Conservation (phyloP, 345 rosid species). For the Linum trigynum region DNA sequence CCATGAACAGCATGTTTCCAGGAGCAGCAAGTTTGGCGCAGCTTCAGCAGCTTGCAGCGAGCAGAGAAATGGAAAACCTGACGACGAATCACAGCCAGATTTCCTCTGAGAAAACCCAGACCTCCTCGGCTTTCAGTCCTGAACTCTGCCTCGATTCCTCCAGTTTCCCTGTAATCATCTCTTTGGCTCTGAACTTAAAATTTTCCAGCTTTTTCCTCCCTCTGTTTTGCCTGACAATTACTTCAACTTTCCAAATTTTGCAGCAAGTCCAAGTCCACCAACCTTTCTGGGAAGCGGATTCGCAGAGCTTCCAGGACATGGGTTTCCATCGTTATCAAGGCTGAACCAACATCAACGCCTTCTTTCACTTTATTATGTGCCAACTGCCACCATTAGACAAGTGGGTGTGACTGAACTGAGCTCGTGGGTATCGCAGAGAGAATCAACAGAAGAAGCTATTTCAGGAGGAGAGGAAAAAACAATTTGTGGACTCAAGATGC, state of each 20-base stretch:
- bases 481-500: too few species aligned
- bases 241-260: background rate
- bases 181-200: background rate
- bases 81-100: background rate
- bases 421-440: too few species aligned
- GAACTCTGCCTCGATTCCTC: background rate
- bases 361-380: background rate
- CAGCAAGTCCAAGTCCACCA: background rate
- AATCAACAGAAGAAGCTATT: too few species aligned
- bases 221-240: background rate
- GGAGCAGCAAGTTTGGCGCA: background rate
- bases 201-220: background rate
- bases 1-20: background rate
- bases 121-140: background rate
- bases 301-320: background rate
- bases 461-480: too few species aligned
- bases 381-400: background rate
- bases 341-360: background rate
- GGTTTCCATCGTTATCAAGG: conserved; percentile 3
- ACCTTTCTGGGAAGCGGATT: background rate
- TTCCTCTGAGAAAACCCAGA: background rate
- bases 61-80: background rate
- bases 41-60: background rate
- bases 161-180: background rate
- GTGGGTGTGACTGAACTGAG: background rate